Conservation (phyloP, 495 filamentous ascomycete species). For the Xylaria venustula region DNA sequence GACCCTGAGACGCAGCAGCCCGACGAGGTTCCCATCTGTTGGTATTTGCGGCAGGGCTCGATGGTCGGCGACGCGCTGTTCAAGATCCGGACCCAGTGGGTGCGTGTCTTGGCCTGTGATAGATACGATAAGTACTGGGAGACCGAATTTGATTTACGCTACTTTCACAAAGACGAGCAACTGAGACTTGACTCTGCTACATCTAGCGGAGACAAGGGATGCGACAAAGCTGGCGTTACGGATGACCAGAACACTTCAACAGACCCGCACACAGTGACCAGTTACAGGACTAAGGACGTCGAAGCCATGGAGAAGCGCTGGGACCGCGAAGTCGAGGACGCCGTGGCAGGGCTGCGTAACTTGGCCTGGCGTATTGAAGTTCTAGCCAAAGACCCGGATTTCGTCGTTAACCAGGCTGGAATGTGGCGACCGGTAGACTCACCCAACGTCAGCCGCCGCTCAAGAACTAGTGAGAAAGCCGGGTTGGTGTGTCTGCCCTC, state of each 20-base stretch:
- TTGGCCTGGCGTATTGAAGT: conserved; percentile 6
- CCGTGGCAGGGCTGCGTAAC: conserved; percentile 1
- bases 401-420: not conserved
- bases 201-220: not conserved
- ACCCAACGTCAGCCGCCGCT: not conserved
- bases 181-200: not conserved
- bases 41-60: conserved; percentile 18
- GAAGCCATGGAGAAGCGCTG: not conserved
- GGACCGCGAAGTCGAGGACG: not conserved
- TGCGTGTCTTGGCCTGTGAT: conserved; percentile 24
- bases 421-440: not conserved
- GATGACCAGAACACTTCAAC: not conserved
- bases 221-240: not conserved
- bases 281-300: conserved; percentile 1
- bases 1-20: not conserved
- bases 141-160: conserved; percentile 14
- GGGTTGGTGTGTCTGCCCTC: not conserved
- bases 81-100: conserved; percentile 19
- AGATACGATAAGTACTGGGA: conserved; percentile 17
- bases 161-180: conserved; percentile 14
- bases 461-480: not conserved
- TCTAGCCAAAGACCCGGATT: conserved; percentile 2
- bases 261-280: not conserved
- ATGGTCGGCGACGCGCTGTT: conserved; percentile 17
- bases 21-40: conserved; percentile 14